Conservation (phyloP, 257 asterid genomes). For the Anisodus tanguticus region DNA sequence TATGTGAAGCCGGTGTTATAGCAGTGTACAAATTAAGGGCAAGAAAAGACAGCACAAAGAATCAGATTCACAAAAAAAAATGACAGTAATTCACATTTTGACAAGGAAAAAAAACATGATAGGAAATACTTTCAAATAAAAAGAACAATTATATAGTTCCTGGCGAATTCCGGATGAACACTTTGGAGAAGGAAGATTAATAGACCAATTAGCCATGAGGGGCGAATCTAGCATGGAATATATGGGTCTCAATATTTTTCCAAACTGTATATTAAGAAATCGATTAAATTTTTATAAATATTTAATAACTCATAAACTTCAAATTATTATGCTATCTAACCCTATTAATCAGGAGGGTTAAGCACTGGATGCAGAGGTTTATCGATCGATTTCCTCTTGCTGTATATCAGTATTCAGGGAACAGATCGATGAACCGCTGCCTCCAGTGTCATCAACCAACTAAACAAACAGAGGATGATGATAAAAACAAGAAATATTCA, state of each 20-base stretch:
- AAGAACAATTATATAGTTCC: not conserved
- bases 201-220: not conserved
- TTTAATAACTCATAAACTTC: no score
- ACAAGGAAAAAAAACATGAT: not conserved
- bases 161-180: not conserved
- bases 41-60: not conserved
- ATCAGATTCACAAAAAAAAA: not conserved
- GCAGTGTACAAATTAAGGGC: no score
- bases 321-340: no score
- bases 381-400: constrained; percentile 26
- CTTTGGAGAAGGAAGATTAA: not conserved
- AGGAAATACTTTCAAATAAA: no score
- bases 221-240: no score
- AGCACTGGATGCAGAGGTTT: constrained; percentile 34
- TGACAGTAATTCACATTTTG: not conserved
- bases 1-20: no score
- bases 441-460: constrained; percentile 26
- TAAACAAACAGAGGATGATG: not conserved
- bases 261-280: no score
- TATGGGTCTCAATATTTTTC: no score
- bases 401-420: constrained; percentile 22
- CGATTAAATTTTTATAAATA: no score
- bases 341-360: not conserved
- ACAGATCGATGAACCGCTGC: constrained; percentile 33
- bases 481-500: not conserved